Conservation (phyloP, 805 yeast genomes). For the Nakazawaea ernobii region DNA sequence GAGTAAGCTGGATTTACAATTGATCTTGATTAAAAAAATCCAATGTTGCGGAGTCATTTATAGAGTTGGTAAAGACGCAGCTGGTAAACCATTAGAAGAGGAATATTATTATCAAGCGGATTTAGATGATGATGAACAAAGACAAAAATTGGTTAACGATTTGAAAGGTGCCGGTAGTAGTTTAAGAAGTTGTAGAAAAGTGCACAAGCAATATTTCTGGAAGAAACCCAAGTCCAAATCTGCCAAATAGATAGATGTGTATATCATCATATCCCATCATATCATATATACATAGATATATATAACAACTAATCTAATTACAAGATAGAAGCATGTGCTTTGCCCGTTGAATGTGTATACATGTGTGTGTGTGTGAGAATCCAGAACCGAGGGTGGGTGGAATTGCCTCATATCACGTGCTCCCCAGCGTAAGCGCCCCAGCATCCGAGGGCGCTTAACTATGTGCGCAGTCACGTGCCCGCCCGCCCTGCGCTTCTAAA, state of each 20-base stretch:
- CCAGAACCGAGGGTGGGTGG: neutral
- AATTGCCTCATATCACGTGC: neutral
- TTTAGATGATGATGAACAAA: conserved; percentile 63
- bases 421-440: neutral
- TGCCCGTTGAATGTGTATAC: no score
- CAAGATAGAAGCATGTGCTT: neutral
- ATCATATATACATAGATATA: no score
- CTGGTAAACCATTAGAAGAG: conserved; percentile 90
- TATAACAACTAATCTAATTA: no score
- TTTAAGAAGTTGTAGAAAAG: conserved; percentile 83
- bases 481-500: neutral
- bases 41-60: conserved; percentile 80
- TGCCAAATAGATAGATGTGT: conserved; percentile 11
- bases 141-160: conserved; percentile 66
- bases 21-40: conserved; percentile 35
- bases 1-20: conserved; percentile 37
- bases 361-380: no score
- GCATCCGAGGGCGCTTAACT: neutral
- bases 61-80: conserved; percentile 92
- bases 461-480: neutral
- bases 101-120: conserved; percentile 91
- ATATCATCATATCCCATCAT: no score
- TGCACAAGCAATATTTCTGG: conserved; percentile 87
- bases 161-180: conserved; percentile 74
- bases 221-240: conserved; percentile 45